phyloP scores from a whole-genome alignment of 2,329 filamentous ascomycete species.

The Aspergillus neotritici region DNA sequence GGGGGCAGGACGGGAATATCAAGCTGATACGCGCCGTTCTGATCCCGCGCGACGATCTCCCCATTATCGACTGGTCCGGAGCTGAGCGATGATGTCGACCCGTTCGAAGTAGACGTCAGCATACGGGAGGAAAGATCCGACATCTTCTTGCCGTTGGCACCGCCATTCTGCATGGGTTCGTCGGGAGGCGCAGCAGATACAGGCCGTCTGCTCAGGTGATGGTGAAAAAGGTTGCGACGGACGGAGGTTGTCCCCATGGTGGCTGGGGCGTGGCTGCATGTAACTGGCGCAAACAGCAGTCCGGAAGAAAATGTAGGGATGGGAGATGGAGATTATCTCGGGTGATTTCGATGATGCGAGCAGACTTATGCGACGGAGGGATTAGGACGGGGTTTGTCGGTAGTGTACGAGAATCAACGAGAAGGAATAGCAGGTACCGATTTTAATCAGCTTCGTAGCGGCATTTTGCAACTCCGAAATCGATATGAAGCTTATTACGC shows the following conservation, averaged over 20 bases:
- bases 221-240: conserved; percentile 42
- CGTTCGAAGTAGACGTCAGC: conserved; percentile 17
- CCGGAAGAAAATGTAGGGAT: neutral
- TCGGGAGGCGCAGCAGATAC: conserved; percentile 26
- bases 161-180: conserved; percentile 9
- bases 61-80: conserved; percentile 28
- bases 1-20: conserved; percentile 41
- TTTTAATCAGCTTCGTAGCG: too few relatives aligned
- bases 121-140: conserved; percentile 22
- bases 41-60: conserved; percentile 48
- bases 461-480: too few relatives aligned
- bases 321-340: neutral
- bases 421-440: too few relatives aligned
- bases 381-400: too few relatives aligned
- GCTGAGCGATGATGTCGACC: conserved; percentile 17
- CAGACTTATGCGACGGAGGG: too few relatives aligned
- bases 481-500: too few relatives aligned
- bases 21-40: conserved; percentile 45
- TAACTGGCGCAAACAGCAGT: neutral
- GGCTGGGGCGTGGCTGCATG: neutral
- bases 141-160: conserved; percentile 11
- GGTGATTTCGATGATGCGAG: too few relatives aligned
- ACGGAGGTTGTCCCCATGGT: conserved; percentile 32
- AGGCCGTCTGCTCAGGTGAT: conserved; percentile 40
- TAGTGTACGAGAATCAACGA: too few relatives aligned